Evolutionary conservation across 2,329 filamentous ascomycete species (phyloP), one percentile per base, ranked within the genome.

Genomic region (Sporothrix pseudoabietina): DNA sequence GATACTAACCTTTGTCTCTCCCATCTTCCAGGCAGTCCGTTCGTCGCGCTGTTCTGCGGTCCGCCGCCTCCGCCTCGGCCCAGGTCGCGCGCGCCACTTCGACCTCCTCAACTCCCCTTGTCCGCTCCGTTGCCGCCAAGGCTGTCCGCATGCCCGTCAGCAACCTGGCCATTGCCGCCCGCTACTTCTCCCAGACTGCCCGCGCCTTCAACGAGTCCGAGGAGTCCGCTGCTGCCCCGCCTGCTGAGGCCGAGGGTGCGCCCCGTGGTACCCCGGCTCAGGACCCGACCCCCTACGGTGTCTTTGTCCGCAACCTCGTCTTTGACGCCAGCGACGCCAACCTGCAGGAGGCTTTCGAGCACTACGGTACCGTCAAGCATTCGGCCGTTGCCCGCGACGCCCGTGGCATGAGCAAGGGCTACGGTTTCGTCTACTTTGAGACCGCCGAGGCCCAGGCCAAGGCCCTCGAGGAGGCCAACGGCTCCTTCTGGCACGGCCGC

Each of bases 401-500:
- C 61, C 79, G 80, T 41, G 80, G 81, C 8, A 73, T 81, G 72
- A 71, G 57, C 12, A 32, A 2, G 47, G 81, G 80, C n/a, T 82
- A 76, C 71, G 80, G 77, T 32, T 82, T 82, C 73, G 78, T 82
- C 65, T 78, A 74, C 69, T 81, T 79, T 69, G 75, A 75, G 35
- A 68, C 57, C 3, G 65, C 71, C 3, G 78, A 79, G 1, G 75
- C 74, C 10, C 72, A 77, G 73, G 39, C 77, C 9, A 75, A 76
- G 69, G 81, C 81, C 19, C 73, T 78, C 12, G 70, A 70, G 19
- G 77, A 77, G 65, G 78, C 80, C 73, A 77, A 82, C 77, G 78
- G 79, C 39, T 79, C 79, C 4, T 82, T 82, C 77, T 82, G 80
- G 80, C 81, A 82, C 76, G 81, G 81, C 41, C 80, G 81, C 35